Percentiles rank a stretch among this genome's conserved stretches.
These are phyloP conservation scores for Yamadazyma mexicana DNA, from an alignment of 1,139 yeast genomes.

Conservation along the genomic window DNA sequence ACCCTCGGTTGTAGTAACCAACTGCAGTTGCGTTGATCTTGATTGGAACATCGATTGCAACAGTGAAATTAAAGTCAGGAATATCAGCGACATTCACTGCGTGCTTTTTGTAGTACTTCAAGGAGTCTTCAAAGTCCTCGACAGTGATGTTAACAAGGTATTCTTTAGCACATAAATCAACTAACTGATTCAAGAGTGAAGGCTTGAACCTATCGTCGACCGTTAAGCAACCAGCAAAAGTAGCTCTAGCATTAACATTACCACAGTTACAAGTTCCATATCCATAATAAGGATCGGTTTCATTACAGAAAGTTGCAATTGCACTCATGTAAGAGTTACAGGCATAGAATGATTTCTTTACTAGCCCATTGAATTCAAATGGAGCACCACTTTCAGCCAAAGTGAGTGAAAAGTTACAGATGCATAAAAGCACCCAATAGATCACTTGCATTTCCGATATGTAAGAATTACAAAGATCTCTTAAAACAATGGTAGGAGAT, in stretches of 20 bases:
- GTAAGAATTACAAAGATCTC: not conserved
- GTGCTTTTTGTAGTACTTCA: conserved; percentile 15
- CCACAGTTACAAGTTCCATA: conserved; percentile 12
- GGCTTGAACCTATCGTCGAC: conserved; percentile 1
- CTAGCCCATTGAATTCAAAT: not conserved
- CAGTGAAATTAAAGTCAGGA: conserved; percentile 21
- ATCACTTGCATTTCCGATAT: not conserved
- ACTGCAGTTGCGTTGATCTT: conserved; percentile 16
- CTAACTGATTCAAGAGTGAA: not conserved
- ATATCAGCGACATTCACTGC: conserved; percentile 23
- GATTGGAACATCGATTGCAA: conserved; percentile 24
- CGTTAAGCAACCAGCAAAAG: conserved; percentile 15
- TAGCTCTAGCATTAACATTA: conserved; percentile 10
- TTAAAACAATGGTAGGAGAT: not conserved
- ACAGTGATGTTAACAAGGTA: conserved; percentile 16
- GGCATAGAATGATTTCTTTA: conserved; percentile 1
- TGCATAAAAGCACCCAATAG: conserved; percentile 1
- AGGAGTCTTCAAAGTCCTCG: conserved; percentile 19
- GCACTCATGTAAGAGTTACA: conserved; percentile 3
- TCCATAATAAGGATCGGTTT: not conserved
- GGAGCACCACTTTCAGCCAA: conserved; percentile 4
- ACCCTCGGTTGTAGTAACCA: conserved; percentile 19
- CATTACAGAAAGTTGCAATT: conserved; percentile 5
- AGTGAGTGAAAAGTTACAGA: not conserved
- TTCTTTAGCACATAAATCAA: conserved; percentile 12